phyloP scores from a whole-genome alignment of 495 filamentous ascomycete species.

The Hyaloscypha finlandica region DNA sequence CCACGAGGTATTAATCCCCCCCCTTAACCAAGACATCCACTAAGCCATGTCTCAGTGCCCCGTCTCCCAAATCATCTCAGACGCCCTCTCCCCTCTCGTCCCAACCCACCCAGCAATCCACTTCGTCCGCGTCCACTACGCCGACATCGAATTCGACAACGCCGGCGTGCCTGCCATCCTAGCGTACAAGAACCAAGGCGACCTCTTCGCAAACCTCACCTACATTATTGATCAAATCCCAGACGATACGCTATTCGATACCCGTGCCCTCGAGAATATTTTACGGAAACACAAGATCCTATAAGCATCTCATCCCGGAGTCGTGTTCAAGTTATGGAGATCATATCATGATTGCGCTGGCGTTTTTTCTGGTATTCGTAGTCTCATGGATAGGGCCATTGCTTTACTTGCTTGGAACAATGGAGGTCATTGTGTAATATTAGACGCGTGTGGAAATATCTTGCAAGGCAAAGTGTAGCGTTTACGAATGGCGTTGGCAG shows the following conservation, averaged over 20 bases:
- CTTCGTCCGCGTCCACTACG: conserved; percentile 89
- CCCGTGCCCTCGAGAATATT: conserved; percentile 47
- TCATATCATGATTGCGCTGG: neutral
- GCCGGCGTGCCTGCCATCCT: conserved; percentile 86
- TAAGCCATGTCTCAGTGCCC: conserved; percentile 56
- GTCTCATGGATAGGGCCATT: neutral
- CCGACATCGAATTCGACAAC: conserved; percentile 93
- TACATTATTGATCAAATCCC: conserved; percentile 87
- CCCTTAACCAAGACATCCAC: neutral
- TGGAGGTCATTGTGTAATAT: neutral
- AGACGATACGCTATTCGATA: conserved; percentile 56
- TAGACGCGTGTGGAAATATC: neutral
- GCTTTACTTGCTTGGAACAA: neutral
- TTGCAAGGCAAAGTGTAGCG: neutral
- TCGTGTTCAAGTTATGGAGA: neutral
- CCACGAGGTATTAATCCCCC: conserved; percentile 61
- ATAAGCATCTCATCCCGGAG: conserved; percentile 22
- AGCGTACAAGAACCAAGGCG: conserved; percentile 81
- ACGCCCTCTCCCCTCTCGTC: conserved; percentile 72
- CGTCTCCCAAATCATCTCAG: conserved; percentile 74
- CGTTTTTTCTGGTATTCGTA: neutral
- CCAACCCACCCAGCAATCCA: conserved; percentile 66
- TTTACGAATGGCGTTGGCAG: neutral
- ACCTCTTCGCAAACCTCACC: conserved; percentile 87
- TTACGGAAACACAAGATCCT: conserved; percentile 50